Base-by-base conservation (phyloP, 495 filamentous ascomycete species). In the Aspergillus ostianus region DNA sequence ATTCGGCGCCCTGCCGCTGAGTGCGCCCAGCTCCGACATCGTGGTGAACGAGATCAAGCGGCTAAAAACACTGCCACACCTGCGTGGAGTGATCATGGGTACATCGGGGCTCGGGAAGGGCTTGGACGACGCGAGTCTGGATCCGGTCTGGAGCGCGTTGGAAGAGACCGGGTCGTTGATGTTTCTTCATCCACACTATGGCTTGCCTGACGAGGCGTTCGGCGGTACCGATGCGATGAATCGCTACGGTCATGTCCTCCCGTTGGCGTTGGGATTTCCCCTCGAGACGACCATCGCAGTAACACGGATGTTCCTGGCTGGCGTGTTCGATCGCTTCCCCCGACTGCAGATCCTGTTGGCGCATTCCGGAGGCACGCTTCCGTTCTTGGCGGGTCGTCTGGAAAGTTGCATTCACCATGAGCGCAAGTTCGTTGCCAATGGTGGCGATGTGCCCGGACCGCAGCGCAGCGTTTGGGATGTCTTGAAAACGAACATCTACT, bases 181-280 rank as follows among this genome's bases (percentile, higher is more conserved):
- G 23, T 97, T 98, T 74, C 73, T 98, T 17, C 93, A 98, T 71
- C 93, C 93, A 36, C 93, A 97, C 73, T 97, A 98, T 68, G 93
- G 93, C 3, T 80, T 98, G 0, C 92, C 91, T 0, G 79, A 80
- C 53, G 80, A 82, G 18, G 92, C 95, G 10, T 97, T 87, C 73
- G 93, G 93, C 0, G 80, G 79, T 3, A 21, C 75, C 0, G 75
- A 75, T 44, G 67, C 61, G 0, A 74, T 65, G 15, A 81, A 81
- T 9, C 77, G 87, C 27, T 97, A 94, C 73, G 93, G 93, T 0
- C 92, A 97, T 71, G 92, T 97, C 10, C 80, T 97, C 17, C 90
- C 92, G 2, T 77, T 98, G 4, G 89, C 91, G 0, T 70, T 98
- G 2, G 93, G 93, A 8, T 98, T 97, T 68, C 93, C 93, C 0